Evolutionary conservation across 2,329 filamentous ascomycete species (phyloP).

Genomic region (Phialophora tarda): DNA sequence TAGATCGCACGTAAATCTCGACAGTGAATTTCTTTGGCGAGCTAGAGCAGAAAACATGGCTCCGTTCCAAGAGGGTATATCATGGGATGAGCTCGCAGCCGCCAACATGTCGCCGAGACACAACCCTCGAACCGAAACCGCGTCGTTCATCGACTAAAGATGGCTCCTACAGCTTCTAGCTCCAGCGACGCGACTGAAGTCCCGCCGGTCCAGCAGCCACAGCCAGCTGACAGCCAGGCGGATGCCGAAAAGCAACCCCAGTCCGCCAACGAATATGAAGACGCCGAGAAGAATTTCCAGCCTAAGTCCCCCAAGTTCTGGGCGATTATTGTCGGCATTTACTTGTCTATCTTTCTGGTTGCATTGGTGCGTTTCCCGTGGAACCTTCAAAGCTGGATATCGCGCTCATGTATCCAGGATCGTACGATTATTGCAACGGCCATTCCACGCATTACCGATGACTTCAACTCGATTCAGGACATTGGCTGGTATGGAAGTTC

Average conservation of each 20-base stretch:
- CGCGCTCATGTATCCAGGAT: constrained; percentile 9
- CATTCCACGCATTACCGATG: constrained; percentile 55
- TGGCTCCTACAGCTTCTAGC: not conserved
- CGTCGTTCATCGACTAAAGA: not conserved
- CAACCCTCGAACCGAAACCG: not conserved
- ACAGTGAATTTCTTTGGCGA: not conserved
- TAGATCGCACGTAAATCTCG: not conserved
- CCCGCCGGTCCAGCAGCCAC: not conserved
- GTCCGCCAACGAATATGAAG: constrained; percentile 25
- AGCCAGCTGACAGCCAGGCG: not conserved
- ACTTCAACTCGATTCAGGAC: constrained; percentile 54
- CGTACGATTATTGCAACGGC: constrained; percentile 51
- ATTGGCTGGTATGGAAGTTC: constrained; percentile 57
- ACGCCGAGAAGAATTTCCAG: constrained; percentile 30
- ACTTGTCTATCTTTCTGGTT: not conserved
- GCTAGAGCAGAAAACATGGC: not conserved
- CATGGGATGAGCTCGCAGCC: not conserved
- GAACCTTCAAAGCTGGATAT: not conserved
- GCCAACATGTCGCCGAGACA: not conserved
- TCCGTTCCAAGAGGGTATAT: not conserved
- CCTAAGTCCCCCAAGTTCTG: constrained; percentile 28
- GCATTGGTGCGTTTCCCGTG: constrained; percentile 3
- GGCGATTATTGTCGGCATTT: constrained; percentile 18
- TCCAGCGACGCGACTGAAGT: not conserved
- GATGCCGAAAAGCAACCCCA: not conserved